Evolutionary conservation across 345 rosid genomes (phyloP).

Genomic region (Ceriops tagal): DNA sequence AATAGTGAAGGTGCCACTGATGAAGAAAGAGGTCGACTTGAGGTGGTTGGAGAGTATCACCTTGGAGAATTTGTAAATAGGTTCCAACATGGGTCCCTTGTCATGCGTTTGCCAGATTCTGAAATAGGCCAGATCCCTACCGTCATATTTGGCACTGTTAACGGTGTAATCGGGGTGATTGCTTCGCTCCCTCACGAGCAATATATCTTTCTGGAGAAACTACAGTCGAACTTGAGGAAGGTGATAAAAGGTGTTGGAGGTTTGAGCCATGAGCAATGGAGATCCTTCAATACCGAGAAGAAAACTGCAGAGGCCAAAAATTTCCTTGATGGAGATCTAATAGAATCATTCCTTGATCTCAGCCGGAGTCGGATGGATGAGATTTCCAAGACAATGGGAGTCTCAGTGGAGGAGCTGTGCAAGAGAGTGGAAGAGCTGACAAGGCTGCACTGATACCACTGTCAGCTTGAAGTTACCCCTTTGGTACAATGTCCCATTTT

Average conservation of each 20-base stretch:
- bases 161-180: slow-evolving; percentile 86
- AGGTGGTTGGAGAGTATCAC: slow-evolving; percentile 90
- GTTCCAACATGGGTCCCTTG: slow-evolving; percentile 93
- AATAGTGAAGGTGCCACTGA: slow-evolving; percentile 89
- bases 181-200: slow-evolving; percentile 87
- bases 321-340: slow-evolving; percentile 82
- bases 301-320: slow-evolving; percentile 71
- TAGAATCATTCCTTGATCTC: slow-evolving; percentile 79
- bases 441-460: slow-evolving; percentile 58
- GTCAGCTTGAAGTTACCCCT: neutral
- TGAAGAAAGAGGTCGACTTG: slow-evolving; percentile 77
- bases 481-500: no score
- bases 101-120: slow-evolving; percentile 86
- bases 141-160: slow-evolving; percentile 75
- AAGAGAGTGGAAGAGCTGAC: slow-evolving; percentile 87
- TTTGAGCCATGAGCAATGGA: slow-evolving; percentile 88
- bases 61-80: slow-evolving; percentile 86
- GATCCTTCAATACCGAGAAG: slow-evolving; percentile 86
- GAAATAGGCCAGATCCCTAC: slow-evolving; percentile 89
- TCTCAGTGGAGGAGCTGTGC: slow-evolving; percentile 78
- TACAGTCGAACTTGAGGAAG: slow-evolving; percentile 70
- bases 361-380: slow-evolving; percentile 73
- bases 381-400: slow-evolving; percentile 56
- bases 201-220: slow-evolving; percentile 69
- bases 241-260: slow-evolving; percentile 97